Conservation (phyloP, 2,329 filamentous ascomycete species). For the Aspergillus neoniger region DNA sequence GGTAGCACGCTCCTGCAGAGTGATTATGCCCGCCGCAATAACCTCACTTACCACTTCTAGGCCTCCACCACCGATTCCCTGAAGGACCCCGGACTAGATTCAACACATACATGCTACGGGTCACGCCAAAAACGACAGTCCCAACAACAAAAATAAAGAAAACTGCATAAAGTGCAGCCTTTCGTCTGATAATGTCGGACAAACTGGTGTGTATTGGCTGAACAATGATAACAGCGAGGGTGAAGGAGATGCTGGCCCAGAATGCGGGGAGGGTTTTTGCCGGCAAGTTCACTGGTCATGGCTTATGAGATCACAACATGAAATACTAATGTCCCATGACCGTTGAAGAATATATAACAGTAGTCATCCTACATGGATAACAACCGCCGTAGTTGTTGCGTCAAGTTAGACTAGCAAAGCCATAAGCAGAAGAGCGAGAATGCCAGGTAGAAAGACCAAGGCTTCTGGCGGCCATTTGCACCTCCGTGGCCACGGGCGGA, state of each 20-base stretch:
- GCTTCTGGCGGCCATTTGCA: neutral
- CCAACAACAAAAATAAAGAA: neutral
- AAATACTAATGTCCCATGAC: too few species aligned
- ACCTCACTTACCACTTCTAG: too few species aligned
- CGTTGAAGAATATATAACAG: accelerated
- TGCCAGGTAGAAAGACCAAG: neutral
- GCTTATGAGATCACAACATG: neutral
- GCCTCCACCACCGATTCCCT: too few species aligned
- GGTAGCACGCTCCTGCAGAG: too few species aligned
- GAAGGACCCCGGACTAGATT: too few species aligned
- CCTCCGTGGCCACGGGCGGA: neutral
- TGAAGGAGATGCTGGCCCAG: neutral
- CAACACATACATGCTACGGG: too few species aligned
- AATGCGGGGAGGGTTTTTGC: neutral
- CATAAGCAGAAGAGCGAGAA: neutral
- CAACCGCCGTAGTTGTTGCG: neutral
- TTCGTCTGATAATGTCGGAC: too few species aligned
- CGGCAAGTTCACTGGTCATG: neutral
- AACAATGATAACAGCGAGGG: neutral
- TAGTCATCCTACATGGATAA: too few species aligned
- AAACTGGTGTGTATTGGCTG: too few species aligned
- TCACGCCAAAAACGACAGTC: neutral
- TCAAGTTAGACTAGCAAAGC: neutral
- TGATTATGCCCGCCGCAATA: too few species aligned
- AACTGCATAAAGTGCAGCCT: neutral